Evolutionary conservation across 2,329 filamentous ascomycete species (phyloP).

Genomic region (Pyrenophora teres): DNA sequence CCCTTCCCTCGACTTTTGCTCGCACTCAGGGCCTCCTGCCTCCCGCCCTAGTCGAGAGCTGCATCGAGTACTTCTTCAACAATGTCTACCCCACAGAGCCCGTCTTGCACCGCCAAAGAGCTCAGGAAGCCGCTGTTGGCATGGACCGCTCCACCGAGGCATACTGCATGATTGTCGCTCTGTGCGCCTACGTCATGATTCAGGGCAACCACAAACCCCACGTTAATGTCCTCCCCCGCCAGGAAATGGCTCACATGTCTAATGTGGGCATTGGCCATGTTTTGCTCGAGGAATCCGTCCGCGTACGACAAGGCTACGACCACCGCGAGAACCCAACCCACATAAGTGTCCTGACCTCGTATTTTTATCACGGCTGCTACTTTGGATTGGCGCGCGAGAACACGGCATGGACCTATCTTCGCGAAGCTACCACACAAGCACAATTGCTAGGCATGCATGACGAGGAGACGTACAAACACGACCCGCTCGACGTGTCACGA

Average conservation of each 20-base stretch:
- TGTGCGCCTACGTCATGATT: constrained; percentile 58
- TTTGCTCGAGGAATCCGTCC: constrained; percentile 63
- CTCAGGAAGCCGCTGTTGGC: constrained; percentile 59
- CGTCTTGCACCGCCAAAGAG: constrained; percentile 57
- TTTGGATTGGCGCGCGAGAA: constrained; percentile 66
- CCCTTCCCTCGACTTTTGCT: constrained; percentile 51
- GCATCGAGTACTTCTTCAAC: constrained; percentile 65
- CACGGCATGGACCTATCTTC: constrained; percentile 66
- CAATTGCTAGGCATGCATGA: constrained; percentile 64
- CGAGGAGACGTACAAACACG: constrained; percentile 59
- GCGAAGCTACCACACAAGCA: constrained; percentile 65
- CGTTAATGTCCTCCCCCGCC: constrained; percentile 54
- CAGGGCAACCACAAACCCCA: constrained; percentile 54
- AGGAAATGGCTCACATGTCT: constrained; percentile 49
- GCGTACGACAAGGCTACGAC: constrained; percentile 61
- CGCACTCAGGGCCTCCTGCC: constrained; percentile 56
- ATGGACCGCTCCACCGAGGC: constrained; percentile 60
- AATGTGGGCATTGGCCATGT: constrained; percentile 56
- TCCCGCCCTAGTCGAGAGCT: constrained; percentile 56
- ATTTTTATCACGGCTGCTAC: constrained; percentile 64
- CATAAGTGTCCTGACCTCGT: constrained; percentile 64
- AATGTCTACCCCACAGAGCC: constrained; percentile 69
- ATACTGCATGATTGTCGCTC: constrained; percentile 60
- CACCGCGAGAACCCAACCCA: constrained; percentile 62
- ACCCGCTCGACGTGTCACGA: constrained; percentile 59